These are phyloP conservation scores for Scheffersomyces insectosa DNA, from an alignment of 1,139 yeast species.

Conservation along the genomic window DNA sequence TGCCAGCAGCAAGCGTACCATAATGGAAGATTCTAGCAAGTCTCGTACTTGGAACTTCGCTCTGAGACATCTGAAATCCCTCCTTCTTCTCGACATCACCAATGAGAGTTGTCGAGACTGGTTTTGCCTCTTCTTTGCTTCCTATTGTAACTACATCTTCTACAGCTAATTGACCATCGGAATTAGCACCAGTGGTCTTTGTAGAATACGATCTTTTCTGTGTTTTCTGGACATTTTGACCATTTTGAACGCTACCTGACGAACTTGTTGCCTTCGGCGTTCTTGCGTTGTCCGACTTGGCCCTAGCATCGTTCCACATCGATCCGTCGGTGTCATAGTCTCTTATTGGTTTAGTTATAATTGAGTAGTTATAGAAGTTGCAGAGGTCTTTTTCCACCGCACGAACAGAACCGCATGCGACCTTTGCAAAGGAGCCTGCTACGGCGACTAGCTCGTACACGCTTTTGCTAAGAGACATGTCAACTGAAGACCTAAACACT, in stretches of 20 bases:
- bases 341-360: conserved; percentile 19
- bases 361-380: conserved; percentile 18
- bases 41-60: conserved; percentile 84
- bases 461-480: conserved; percentile 6
- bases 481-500: no score
- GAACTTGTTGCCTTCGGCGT: neutral
- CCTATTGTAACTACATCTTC: conserved; percentile 1
- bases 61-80: conserved; percentile 51
- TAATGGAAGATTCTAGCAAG: conserved; percentile 87
- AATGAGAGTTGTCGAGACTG: conserved; percentile 15
- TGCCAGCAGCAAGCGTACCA: conserved; percentile 89
- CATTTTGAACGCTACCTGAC: neutral
- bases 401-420: conserved; percentile 23
- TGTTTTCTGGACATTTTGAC: neutral
- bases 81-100: conserved; percentile 38
- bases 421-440: conserved; percentile 26
- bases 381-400: conserved; percentile 22
- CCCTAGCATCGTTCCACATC: conserved; percentile 23
- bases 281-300: conserved; percentile 11
- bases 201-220: conserved; percentile 18
- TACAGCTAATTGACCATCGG: neutral
- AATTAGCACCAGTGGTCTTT: conserved; percentile 5
- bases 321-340: conserved; percentile 19
- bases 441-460: conserved; percentile 30
- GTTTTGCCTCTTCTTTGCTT: conserved; percentile 5